phyloP scores from a whole-genome alignment of 495 filamentous ascomycete species.

The Hapsidospora chrysogenum region DNA sequence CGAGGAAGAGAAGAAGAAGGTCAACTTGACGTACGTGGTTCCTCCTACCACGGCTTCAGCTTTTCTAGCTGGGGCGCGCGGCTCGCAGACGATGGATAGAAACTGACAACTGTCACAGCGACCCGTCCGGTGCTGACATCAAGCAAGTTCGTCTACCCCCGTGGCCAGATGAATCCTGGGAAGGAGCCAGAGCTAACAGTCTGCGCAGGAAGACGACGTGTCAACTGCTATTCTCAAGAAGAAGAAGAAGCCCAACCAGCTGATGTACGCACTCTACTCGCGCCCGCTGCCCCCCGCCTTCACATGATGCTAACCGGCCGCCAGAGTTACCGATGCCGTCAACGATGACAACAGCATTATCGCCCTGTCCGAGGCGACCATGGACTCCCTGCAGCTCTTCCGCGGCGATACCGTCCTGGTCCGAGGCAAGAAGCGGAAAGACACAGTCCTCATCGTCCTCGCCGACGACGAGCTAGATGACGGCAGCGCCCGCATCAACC shows the following conservation, averaged over 20 bases:
- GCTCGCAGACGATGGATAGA: too few relatives aligned
- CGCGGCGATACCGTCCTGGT: conserved; percentile 95
- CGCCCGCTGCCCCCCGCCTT: conserved; percentile 1
- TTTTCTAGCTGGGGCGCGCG: too few relatives aligned
- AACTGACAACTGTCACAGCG: conserved; percentile 39
- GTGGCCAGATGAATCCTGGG: neutral
- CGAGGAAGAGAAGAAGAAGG: conserved; percentile 83
- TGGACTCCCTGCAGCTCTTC: conserved; percentile 97
- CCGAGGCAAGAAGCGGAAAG: conserved; percentile 99
- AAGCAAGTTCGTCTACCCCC: conserved; percentile 52
- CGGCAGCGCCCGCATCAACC: conserved; percentile 89
- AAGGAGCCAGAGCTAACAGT: too few relatives aligned
- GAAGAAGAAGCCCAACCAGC: conserved; percentile 99
- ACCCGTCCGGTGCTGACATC: conserved; percentile 74
- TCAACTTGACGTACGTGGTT: conserved; percentile 65
- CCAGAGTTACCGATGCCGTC: conserved; percentile 85
- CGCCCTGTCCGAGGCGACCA: conserved; percentile 94
- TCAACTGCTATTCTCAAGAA: conserved; percentile 98
- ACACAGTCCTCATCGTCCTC: conserved; percentile 92
- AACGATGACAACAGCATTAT: conserved; percentile 99
- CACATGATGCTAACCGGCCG: conserved; percentile 19
- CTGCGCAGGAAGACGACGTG: conserved; percentile 63
- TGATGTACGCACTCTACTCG: conserved; percentile 50
- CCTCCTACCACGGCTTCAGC: conserved; percentile 4
- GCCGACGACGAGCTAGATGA: conserved; percentile 97